These are phyloP conservation scores for Dendrobium huoshanense DNA, from an alignment of 106 monocot genomes.

Conservation along the genomic window DNA sequence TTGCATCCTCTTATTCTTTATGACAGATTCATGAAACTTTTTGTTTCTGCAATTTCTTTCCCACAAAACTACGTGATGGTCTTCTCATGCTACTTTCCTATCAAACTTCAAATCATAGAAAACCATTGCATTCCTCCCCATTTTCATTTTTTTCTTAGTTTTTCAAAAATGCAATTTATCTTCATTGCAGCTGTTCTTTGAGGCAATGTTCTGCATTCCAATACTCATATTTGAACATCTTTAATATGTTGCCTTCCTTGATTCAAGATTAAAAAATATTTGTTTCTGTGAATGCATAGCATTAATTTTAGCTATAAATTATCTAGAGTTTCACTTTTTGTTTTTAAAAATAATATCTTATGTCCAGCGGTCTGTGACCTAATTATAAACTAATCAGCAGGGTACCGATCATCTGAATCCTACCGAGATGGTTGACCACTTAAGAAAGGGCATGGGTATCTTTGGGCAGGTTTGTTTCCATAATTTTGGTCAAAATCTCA, in stretches of 20 bases:
- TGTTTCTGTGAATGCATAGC: not conserved
- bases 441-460: conserved; percentile 47
- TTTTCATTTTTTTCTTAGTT: not conserved
- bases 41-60: not conserved
- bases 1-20: not conserved
- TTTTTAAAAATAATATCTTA: not conserved
- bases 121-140: not conserved
- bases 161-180: not conserved
- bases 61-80: not conserved
- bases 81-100: not conserved
- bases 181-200: not conserved
- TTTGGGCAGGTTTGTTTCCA: conserved; percentile 56
- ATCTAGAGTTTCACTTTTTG: not conserved
- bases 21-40: not conserved
- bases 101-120: not conserved
- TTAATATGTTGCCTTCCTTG: not conserved
- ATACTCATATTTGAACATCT: not conserved
- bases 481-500: not conserved
- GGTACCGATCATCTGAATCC: conserved; percentile 34
- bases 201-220: not conserved
- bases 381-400: conserved; percentile 17
- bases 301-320: not conserved
- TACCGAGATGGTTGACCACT: conserved; percentile 75
- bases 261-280: not conserved
- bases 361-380: not conserved